Conservation (phyloP, 345 rosid species). For the Melaleuca quinquenervia region DNA sequence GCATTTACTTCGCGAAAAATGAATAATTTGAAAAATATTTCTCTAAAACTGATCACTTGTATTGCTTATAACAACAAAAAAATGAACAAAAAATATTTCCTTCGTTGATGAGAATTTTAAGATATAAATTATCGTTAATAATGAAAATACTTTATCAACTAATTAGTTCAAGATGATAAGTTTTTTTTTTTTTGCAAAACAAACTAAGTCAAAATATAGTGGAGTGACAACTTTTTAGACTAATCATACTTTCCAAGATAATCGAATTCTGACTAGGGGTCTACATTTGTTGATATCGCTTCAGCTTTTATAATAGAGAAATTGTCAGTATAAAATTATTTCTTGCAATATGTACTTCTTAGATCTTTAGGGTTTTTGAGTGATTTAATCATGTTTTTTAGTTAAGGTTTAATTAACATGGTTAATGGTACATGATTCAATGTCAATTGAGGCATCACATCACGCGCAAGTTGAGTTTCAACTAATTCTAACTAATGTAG, state of each 20-base stretch:
- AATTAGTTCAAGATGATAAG: no score
- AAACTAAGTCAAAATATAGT: background rate
- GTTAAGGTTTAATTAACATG: background rate
- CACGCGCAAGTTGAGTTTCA: background rate
- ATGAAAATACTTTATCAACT: no score
- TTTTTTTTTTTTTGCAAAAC: background rate
- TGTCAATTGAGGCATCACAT: background rate
- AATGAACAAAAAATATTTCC: background rate
- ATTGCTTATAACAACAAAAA: no score
- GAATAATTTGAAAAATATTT: background rate
- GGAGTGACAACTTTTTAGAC: background rate
- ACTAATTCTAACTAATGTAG: background rate
- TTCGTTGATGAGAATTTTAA: background rate
- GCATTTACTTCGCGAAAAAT: background rate
- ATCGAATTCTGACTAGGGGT: background rate
- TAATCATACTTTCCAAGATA: background rate
- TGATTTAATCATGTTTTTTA: background rate
- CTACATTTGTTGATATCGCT: rapidly evolving
- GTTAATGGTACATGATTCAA: background rate
- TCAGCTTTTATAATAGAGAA: rapidly evolving
- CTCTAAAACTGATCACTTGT: background rate
- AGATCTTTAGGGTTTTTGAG: background rate
- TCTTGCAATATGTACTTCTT: background rate
- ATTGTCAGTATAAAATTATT: background rate
- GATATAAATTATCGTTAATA: no score